Evolutionary conservation across 192 early-diverging fungal species (phyloP), one percentile per base, ranked within the genome.

Genomic region (Coemansia sp.): DNA sequence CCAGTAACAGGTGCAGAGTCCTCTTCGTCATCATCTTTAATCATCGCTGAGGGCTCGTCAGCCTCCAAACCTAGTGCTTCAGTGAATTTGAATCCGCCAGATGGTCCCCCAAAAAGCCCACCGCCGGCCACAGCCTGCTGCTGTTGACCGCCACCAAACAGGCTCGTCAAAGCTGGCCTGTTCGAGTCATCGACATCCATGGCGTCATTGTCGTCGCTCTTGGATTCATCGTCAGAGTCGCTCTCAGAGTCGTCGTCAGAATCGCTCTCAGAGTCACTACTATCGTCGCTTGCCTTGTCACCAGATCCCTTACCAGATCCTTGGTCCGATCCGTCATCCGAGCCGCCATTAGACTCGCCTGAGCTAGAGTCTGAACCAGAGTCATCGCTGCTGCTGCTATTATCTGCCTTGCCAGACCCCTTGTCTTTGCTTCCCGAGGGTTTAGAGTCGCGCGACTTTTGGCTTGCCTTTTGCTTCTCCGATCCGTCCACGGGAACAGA

Each of bases 21-120:
- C 36, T 40, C 57, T 34, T 38, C 22, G 27, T 73, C 20, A 20
- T 65, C 55, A 18, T 71, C 74, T 2, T 29, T 42, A 13, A 51
- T 49, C 38, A 72, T 38, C 11, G 76, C 81, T 1, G 81, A 72
- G 6, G 76, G 76, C 76, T 84, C 76, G 62, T 84, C 81, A 7
- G 69, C 81, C 27, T 84, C 81, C 11, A 84, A 73, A 3, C 81
- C 81, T 15, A 84, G 66, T 5, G 74, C 62, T 51, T 78, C 70
- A 15, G 81, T 78, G 54, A 84, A 76, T 46, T 49, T 75, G 65
- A 84, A 84, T 4, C 67, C 76, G 12, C 47, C 29, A 1, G 36
- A 10, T 6, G 72, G 11, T 2, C 63, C 66, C 1, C 76, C 71
- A 66, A 80, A 80, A 36, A 80, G 52, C 18, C 73, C 70, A 51